Percentiles rank a stretch among this genome's conserved stretches.
Evolutionary conservation across 2,329 filamentous ascomycete genomes (phyloP).

Genomic region (Epichloe sibirici): DNA sequence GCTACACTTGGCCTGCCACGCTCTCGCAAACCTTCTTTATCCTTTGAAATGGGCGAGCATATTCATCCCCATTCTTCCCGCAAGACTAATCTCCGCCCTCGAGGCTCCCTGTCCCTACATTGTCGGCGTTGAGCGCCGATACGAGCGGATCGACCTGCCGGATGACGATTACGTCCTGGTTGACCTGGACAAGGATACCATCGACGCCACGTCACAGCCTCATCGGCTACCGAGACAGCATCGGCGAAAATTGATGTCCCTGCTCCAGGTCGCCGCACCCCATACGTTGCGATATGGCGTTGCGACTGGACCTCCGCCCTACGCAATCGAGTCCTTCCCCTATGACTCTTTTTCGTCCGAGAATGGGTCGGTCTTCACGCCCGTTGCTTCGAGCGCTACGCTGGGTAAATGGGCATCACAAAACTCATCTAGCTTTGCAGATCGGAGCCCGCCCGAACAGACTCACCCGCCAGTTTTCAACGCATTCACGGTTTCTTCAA

Average conservation of each 20-base stretch:
- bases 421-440: conserved; percentile 79
- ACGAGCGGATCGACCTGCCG: conserved; percentile 74
- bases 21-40: conserved; percentile 76
- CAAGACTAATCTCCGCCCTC: conserved; percentile 75
- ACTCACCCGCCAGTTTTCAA: conserved; percentile 69
- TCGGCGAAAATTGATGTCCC: conserved; percentile 74
- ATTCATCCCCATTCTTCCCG: conserved; percentile 83
- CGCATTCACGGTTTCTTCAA: conserved; percentile 68
- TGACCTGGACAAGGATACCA: conserved; percentile 81
- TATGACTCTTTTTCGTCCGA: conserved; percentile 85
- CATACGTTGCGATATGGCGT: conserved; percentile 83
- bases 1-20: conserved; percentile 84
- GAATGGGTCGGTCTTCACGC: conserved; percentile 66
- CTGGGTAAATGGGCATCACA: conserved; percentile 79
- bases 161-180: conserved; percentile 94
- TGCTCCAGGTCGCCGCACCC: conserved; percentile 81
- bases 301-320: conserved; percentile 75
- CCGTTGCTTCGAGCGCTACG: conserved; percentile 55
- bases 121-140: conserved; percentile 85
- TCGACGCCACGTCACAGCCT: conserved; percentile 74
- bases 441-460: conserved; percentile 40
- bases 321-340: conserved; percentile 86
- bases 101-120: conserved; percentile 96
- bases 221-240: conserved; percentile 74
- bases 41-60: conserved; percentile 89